These are phyloP conservation scores for Nakaseomyces sp. DNA, from an alignment of 1,139 yeast species.

Conservation along the genomic window DNA sequence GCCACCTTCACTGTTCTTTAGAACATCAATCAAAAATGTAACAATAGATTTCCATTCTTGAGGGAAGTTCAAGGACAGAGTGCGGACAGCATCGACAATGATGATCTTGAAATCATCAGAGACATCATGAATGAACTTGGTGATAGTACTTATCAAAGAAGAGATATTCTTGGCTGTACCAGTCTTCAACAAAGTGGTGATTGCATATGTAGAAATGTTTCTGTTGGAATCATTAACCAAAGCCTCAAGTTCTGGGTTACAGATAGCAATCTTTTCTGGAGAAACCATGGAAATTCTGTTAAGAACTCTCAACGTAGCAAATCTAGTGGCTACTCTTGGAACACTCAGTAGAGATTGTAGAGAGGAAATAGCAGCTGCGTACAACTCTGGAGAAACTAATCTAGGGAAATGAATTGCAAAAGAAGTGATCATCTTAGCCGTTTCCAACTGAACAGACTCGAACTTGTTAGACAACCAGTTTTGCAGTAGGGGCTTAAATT, in stretches of 20 bases:
- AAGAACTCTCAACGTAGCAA: slow-evolving; percentile 85
- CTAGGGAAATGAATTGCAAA: slow-evolving; percentile 37
- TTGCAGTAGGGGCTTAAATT: slow-evolving; percentile 56
- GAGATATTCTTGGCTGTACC: slow-evolving; percentile 90
- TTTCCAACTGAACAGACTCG: slow-evolving; percentile 88
- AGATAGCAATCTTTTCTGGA: slow-evolving; percentile 66
- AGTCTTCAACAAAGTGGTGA: slow-evolving; percentile 89
- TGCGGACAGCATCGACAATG: slow-evolving; percentile 89
- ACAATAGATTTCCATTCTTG: slow-evolving; percentile 78
- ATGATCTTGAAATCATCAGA: slow-evolving; percentile 93
- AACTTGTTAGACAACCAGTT: slow-evolving; percentile 72
- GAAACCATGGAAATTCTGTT: slow-evolving; percentile 74
- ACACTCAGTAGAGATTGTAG: slow-evolving; percentile 74
- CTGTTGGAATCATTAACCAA: slow-evolving; percentile 83
- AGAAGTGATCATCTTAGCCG: slow-evolving; percentile 72
- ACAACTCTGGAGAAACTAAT: slow-evolving; percentile 53
- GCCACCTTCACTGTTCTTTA: slow-evolving; percentile 82
- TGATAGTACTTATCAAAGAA: slow-evolving; percentile 76
- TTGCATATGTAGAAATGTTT: slow-evolving; percentile 96
- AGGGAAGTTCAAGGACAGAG: slow-evolving; percentile 89
- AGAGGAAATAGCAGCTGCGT: slow-evolving; percentile 55
- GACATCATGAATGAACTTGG: slow-evolving; percentile 86
- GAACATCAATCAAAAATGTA: slow-evolving; percentile 69
- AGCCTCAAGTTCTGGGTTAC: slow-evolving; percentile 75
- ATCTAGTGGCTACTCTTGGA: slow-evolving; percentile 83